These are phyloP conservation scores for Plasmodium cynomolgi DNA, from an alignment of 169 alveolate species.

Conservation along the genomic window DNA sequence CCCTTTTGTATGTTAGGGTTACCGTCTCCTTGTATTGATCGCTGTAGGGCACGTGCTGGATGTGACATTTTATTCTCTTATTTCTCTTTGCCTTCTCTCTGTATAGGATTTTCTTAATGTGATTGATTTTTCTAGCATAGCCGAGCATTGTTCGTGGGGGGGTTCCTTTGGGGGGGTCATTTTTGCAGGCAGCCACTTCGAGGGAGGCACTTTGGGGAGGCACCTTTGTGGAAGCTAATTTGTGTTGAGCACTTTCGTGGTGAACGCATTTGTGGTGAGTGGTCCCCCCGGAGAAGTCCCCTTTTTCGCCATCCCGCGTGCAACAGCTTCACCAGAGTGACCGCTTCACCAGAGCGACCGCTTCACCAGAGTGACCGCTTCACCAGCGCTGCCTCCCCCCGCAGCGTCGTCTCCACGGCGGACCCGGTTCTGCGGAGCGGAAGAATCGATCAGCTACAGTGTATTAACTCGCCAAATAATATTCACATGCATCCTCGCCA, in stretches of 20 bases:
- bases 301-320: background rate
- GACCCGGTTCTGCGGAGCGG: background rate
- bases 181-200: background rate
- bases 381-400: too few species aligned
- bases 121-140: slow-evolving; percentile 19
- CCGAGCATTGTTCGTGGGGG: slow-evolving; percentile 7
- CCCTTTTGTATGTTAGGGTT: slow-evolving; percentile 16
- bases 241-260: background rate
- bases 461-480: background rate
- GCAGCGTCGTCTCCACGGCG: background rate
- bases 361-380: too few species aligned
- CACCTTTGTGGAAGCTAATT: background rate
- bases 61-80: background rate
- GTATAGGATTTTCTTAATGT: slow-evolving; percentile 27
- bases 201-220: background rate
- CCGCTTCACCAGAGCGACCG: too few species aligned
- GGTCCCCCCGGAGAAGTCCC: background rate
- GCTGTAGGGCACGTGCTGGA: background rate
- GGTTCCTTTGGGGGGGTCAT: background rate
- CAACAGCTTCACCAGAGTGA: background rate
- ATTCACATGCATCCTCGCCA: background rate
- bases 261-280: background rate
- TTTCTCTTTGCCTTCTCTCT: slow-evolving; percentile 41
- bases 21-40: slow-evolving; percentile 20
- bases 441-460: background rate